Percentiles rank a stretch among this genome's conserved stretches.
These are phyloP conservation scores for Scedosporium dehoogii DNA, from an alignment of 2,329 filamentous ascomycete species.

Conservation along the genomic window DNA sequence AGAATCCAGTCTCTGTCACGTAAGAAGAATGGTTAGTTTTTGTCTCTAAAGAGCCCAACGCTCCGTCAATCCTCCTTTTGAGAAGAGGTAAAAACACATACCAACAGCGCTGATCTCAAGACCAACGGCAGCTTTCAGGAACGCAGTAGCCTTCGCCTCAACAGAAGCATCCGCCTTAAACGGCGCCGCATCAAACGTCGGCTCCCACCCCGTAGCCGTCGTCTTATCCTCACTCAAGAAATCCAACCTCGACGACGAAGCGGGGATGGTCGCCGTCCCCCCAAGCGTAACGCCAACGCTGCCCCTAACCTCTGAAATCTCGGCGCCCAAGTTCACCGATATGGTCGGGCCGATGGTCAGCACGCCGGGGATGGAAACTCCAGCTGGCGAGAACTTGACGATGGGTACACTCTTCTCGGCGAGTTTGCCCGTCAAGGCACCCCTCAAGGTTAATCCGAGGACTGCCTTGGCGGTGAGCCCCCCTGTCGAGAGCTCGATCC, in stretches of 20 bases:
- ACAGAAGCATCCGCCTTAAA: neutral
- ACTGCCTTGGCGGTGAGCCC: neutral
- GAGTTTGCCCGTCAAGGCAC: neutral
- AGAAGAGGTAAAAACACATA: neutral
- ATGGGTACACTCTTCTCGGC: neutral
- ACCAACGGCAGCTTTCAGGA: neutral
- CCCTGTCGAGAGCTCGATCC: neutral
- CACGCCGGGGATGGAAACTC: neutral
- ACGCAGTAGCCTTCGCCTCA: neutral
- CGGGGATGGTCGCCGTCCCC: neutral
- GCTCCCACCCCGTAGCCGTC: neutral
- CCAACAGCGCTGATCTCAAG: neutral
- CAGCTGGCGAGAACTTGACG: neutral
- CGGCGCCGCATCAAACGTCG: neutral
- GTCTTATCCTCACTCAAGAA: neutral
- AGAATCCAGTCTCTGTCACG: neutral
- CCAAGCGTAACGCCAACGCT: neutral
- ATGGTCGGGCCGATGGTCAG: neutral
- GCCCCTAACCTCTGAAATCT: neutral
- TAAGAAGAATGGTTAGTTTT: neutral
- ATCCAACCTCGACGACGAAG: neutral
- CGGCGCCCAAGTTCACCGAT: neutral
- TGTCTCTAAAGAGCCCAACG: neutral
- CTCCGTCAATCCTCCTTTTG: neutral
- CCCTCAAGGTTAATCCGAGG: neutral